These are phyloP conservation scores for Tetrapyrgos nigripes DNA, from an alignment of 1,284 basidiomycete species.

Conservation along the genomic window DNA sequence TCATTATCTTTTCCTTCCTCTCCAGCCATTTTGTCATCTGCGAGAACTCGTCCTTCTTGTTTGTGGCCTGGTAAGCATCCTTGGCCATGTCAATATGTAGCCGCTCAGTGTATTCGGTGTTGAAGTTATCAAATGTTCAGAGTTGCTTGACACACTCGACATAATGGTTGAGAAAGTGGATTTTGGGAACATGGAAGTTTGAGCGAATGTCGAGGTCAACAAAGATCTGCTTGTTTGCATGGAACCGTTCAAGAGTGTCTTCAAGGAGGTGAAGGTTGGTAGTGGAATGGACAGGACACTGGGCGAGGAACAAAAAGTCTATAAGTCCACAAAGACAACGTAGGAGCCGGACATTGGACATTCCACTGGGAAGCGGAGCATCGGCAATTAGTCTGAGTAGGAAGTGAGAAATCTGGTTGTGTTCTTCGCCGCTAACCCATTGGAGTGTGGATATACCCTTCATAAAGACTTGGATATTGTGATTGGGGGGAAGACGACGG, in stretches of 20 bases:
- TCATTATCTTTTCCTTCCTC: neutral
- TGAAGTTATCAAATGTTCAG: no score
- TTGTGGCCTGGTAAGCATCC: neutral
- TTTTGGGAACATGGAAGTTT: no score
- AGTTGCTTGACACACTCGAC: no score
- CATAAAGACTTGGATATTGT: no score
- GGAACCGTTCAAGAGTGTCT: conserved; percentile 28
- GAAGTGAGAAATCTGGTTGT: conserved; percentile 37
- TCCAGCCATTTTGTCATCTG: conserved; percentile 2
- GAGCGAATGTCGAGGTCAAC: no score
- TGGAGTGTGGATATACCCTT: conserved; percentile 41
- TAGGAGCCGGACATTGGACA: neutral
- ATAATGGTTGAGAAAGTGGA: no score
- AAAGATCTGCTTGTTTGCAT: no score
- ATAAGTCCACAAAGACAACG: conserved; percentile 23
- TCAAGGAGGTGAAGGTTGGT: conserved; percentile 28
- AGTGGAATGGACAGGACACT: conserved; percentile 25
- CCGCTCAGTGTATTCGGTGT: no score
- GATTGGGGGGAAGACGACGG: conserved; percentile 34
- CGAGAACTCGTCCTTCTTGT: neutral
- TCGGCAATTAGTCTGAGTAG: conserved; percentile 33
- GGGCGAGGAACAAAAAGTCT: conserved; percentile 35
- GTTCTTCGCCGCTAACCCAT: conserved; percentile 33
- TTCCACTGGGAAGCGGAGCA: conserved; percentile 13
- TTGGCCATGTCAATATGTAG: no score